Conservation (phyloP, 2,329 filamentous ascomycete species). For the Colletotrichum paranaense region DNA sequence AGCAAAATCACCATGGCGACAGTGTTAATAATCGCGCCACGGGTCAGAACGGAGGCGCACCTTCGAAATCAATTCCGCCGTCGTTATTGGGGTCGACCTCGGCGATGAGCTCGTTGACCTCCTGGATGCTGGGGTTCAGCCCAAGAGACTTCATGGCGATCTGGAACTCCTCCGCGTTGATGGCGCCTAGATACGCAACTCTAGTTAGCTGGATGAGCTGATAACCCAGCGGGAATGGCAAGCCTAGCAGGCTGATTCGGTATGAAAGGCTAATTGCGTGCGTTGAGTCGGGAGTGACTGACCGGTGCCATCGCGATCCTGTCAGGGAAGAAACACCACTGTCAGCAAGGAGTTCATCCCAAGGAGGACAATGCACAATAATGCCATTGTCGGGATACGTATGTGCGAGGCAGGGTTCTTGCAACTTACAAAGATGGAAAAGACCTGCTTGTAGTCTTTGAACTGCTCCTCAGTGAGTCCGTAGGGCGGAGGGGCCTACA, state of each 20-base stretch:
- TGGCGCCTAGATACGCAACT: constrained; percentile 23
- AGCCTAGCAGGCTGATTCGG: not conserved
- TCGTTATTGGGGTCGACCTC: constrained; percentile 37
- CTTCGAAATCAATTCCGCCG: constrained; percentile 36
- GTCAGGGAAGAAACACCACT: constrained; percentile 2
- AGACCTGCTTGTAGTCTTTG: constrained; percentile 36
- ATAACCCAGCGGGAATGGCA: not conserved
- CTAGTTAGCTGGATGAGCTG: constrained; percentile 10
- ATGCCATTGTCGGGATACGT: not conserved
- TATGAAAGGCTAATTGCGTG: not conserved
- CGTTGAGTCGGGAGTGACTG: constrained; percentile 8
- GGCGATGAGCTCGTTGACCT: constrained; percentile 37
- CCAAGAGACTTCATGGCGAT: constrained; percentile 38
- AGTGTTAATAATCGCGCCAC: not conserved
- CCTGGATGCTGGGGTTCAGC: constrained; percentile 35
- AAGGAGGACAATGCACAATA: not conserved
- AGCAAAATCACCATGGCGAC: not conserved
- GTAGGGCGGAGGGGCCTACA: constrained; percentile 26
- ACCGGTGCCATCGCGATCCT: constrained; percentile 38
- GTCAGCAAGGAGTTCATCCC: constrained; percentile 34
- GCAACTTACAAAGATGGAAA: constrained; percentile 36
- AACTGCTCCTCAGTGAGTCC: constrained; percentile 36
- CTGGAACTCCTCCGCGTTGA: constrained; percentile 37
- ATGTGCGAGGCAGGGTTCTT: not conserved
- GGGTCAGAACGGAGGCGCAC: not conserved